These are phyloP conservation scores for Suillus tomentosus DNA, from an alignment of 768 basidiomycete species.

Conservation along the genomic window DNA sequence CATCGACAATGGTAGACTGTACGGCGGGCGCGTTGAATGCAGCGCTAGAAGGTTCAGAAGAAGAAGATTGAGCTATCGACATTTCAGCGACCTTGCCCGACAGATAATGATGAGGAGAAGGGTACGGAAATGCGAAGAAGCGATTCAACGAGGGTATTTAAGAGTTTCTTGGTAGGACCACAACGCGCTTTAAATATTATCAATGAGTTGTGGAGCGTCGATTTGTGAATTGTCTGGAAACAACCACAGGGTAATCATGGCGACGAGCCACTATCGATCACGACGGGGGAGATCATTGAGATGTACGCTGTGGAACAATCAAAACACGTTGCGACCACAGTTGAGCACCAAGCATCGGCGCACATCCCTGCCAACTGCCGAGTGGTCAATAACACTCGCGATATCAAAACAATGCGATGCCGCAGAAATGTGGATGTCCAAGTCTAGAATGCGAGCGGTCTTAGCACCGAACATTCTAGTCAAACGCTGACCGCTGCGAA, in stretches of 20 bases:
- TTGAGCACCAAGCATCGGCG: neutral
- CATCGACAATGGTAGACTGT: too few species aligned
- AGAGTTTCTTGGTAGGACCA: neutral
- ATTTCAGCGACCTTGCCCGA: too few species aligned
- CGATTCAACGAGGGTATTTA: neutral
- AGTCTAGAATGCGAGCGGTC: neutral
- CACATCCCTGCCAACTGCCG: neutral
- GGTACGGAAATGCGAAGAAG: neutral
- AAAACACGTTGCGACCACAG: too few species aligned
- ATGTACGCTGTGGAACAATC: neutral
- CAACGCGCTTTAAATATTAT: neutral
- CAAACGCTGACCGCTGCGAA: neutral
- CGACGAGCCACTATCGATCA: neutral
- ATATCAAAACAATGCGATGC: neutral
- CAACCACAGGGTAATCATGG: neutral
- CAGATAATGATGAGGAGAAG: too few species aligned
- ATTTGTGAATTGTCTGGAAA: neutral
- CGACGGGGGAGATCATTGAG: neutral
- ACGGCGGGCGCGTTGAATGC: too few species aligned
- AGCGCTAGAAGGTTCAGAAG: too few species aligned
- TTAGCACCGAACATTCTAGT: neutral
- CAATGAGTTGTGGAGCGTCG: conserved; percentile 13
- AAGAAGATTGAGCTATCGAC: too few species aligned
- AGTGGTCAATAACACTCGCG: neutral
- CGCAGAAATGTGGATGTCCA: neutral